Conservation (phyloP, 1,284 basidiomycete genomes). For the Sanghuangporus baumii region DNA sequence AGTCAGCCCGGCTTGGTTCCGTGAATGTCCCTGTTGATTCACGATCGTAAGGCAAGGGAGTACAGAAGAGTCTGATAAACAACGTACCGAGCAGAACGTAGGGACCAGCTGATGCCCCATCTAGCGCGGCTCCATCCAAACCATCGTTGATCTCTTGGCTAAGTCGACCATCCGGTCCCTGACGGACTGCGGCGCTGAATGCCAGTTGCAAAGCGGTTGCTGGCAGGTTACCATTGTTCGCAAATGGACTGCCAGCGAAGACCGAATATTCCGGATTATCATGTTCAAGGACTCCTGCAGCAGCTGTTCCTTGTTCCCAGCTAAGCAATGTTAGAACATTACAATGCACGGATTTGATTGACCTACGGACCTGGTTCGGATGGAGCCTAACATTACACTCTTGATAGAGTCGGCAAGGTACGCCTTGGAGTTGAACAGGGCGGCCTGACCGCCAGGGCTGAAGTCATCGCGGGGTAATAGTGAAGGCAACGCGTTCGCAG, state of each 20-base stretch:
- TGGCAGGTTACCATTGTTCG: constrained; percentile 21
- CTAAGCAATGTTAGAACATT: constrained; percentile 13
- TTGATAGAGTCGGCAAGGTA: constrained; percentile 14
- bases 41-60: too few relatives aligned
- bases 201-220: constrained; percentile 24
- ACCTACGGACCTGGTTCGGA: constrained; percentile 21
- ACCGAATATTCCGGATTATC: constrained; percentile 27
- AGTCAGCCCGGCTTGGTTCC: constrained; percentile 20
- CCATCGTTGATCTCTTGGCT: constrained; percentile 28
- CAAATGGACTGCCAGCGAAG: constrained; percentile 22
- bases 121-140: constrained; percentile 27
- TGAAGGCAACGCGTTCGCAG: background rate
- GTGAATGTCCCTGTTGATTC: constrained; percentile 22
- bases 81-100: constrained; percentile 24
- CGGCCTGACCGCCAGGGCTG: background rate
- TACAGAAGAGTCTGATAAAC: background rate
- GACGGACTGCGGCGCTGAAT: constrained; percentile 27
- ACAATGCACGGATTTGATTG: background rate
- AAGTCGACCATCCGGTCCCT: constrained; percentile 26
- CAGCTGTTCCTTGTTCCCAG: constrained; percentile 30
- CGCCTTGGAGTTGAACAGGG: constrained; percentile 1
- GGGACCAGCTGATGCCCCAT: constrained; percentile 27
- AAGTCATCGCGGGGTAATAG: background rate
- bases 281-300: constrained; percentile 24
- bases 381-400: constrained; percentile 24